Evolutionary conservation across 2,329 filamentous ascomycete genomes (phyloP), one percentile per base, ranked within the genome.

Genomic region (Trichothecium roseum): DNA sequence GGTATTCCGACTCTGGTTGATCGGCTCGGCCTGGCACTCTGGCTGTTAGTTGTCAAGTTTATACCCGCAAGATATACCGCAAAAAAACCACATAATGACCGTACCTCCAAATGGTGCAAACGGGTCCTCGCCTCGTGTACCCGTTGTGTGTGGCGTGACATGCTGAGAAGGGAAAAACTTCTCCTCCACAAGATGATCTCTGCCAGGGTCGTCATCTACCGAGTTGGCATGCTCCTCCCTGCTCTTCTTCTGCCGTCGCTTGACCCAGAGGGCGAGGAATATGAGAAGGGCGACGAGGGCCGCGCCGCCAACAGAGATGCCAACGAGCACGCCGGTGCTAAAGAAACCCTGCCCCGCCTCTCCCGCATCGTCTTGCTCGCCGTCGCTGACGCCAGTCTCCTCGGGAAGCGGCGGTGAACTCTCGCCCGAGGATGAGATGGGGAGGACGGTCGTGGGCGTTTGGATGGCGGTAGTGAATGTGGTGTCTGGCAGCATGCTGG

Each of bases 51-150:
- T n/a, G n/a, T n/a, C n/a, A n/a, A n/a, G n/a, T n/a, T n/a, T n/a
- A n/a, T n/a, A n/a, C n/a, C n/a, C n/a, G n/a, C n/a, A n/a, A n/a
- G n/a, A n/a, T n/a, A n/a, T n/a, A n/a, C n/a, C n/a, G n/a, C n/a
- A n/a, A n/a, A n/a, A n/a, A n/a, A n/a, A n/a, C n/a, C n/a, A n/a
- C n/a, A n/a, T n/a, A n/a, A 24, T 24, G 6, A 10, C 6, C 20
- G 20, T 46, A 66, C 65, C 64, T 54, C 63, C 62, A 50, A 66
- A 66, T 9, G 60, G 55, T 2, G 59, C 61, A 45, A 67, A 65
- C 3, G 62, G 55, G 35, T 64, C 61, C 30, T 40, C 41, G n/a
- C 22, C 45, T 27, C 47, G 47, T 13, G 40, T 50, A 7, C 45
- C 43, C 2, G 47, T 49, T 8, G 48, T 50, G 24, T 54, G 49